Evolutionary conservation across 805 yeast genomes (phyloP).

Genomic region (Candida piceae): DNA sequence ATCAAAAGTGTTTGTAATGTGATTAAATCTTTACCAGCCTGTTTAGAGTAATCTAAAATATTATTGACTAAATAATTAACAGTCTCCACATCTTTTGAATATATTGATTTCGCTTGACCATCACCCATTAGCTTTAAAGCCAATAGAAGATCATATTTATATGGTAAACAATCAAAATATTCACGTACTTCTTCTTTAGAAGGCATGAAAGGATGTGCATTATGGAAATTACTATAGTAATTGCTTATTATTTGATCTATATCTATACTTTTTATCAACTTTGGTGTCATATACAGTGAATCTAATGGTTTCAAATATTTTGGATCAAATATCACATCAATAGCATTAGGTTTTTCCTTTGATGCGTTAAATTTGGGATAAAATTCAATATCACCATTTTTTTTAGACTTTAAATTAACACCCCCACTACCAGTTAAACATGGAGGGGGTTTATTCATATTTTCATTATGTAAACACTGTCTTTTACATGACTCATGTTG

Average conservation of each 20-base stretch:
- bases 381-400: slow-evolving; percentile 18
- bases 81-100: slow-evolving; percentile 36
- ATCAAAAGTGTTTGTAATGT: slow-evolving; percentile 39
- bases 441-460: slow-evolving; percentile 24
- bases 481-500: slow-evolving; percentile 19
- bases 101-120: slow-evolving; percentile 36
- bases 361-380: slow-evolving; percentile 30
- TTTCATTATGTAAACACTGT: slow-evolving; percentile 25
- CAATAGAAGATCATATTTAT: slow-evolving; percentile 37
- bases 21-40: slow-evolving; percentile 36
- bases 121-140: slow-evolving; percentile 47
- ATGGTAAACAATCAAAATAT: slow-evolving; percentile 31
- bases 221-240: slow-evolving; percentile 37
- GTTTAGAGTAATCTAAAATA: slow-evolving; percentile 27
- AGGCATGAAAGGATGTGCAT: slow-evolving; percentile 45
- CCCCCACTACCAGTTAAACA: slow-evolving; percentile 23
- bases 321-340: slow-evolving; percentile 24
- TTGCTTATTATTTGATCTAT: slow-evolving; percentile 22
- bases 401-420: no score
- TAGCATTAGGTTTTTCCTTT: slow-evolving; percentile 18
- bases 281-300: slow-evolving; percentile 27
- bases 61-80: slow-evolving; percentile 34
- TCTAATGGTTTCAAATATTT: slow-evolving; percentile 14
- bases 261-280: slow-evolving; percentile 22
- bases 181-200: slow-evolving; percentile 30